Evolutionary conservation across 768 basidiomycete genomes (phyloP), one percentile per base, ranked within the genome.

Genomic region (Suillus subaureus): DNA sequence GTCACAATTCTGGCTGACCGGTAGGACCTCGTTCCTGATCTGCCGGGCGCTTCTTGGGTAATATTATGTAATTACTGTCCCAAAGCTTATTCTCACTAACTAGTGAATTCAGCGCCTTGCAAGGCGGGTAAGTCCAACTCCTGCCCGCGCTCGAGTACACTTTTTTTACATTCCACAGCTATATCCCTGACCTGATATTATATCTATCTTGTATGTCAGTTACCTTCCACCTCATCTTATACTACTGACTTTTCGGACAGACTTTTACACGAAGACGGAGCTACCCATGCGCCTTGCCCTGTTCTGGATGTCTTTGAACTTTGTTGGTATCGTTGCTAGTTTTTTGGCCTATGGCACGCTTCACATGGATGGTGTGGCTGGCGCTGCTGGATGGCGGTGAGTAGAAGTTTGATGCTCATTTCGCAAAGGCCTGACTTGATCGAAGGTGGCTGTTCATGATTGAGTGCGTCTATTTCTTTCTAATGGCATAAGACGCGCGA

Each of bases 301-400:
- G 15, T 87, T 87, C 75, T 87, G 86, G 85, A 82, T 81, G 68
- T 83, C 83, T 28, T 76, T 77, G 13, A 79, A 83, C 63, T 60
- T 82, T 12, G 83, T 82, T 67, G 77, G 72, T 49, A 83, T 89
- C 42, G 58, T 85, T 6, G 82, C 75, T 6, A 83, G 81, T 62
- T 88, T 90, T 72, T 73, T 89, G 8, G 88, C 87, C 0, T 87
- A 82, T 56, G 89, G 88, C 23, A 81, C 87, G 8, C 78, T 89
- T 9, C 82, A 82, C 62, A 82, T 90, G 82, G 78, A 87, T 23
- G 88, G 88, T 9, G 70, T 85, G 5, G 79, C 75, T 1, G 88
- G 84, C 0, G 77, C 79, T 49, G 84, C 82, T 4, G 86, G 86
- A 3, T 86, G 86, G 85, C 74, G 83, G 78, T 80, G 57, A 33